Conservation (phyloP, 1,139 yeast species). For the Nakaseomyces kungkrabaensis region DNA sequence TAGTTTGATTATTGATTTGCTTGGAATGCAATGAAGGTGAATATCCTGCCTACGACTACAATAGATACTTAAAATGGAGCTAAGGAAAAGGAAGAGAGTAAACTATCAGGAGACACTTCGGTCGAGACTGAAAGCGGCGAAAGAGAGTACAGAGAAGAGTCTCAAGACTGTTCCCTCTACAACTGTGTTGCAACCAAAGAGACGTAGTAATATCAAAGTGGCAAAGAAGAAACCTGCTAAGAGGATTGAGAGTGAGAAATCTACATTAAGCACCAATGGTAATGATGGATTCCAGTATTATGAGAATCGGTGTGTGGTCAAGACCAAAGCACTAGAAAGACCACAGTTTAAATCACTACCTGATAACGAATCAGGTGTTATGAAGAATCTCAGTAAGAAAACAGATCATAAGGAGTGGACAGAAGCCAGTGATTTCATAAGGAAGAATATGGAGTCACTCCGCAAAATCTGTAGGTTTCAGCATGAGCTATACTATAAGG, state of each 20-base stretch:
- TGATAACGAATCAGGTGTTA: neutral
- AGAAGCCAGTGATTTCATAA: conserved; percentile 6
- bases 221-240: neutral
- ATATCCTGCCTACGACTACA: too few relatives aligned
- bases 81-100: conserved; percentile 15
- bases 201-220: neutral
- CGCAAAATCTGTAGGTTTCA: neutral
- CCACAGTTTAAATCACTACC: conserved; percentile 5
- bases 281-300: neutral
- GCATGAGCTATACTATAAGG: conserved; percentile 10
- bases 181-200: too few relatives aligned
- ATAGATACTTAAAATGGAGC: conserved; percentile 5
- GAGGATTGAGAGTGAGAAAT: neutral
- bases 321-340: neutral
- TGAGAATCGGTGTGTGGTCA: neutral
- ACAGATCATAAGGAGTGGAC: conserved; percentile 2
- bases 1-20: too few relatives aligned
- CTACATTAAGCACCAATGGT: neutral
- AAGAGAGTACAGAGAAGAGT: too few relatives aligned
- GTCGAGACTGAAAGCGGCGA: neutral
- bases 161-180: too few relatives aligned
- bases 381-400: conserved; percentile 4
- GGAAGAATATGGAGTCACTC: conserved; percentile 11
- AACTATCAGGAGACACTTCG: conserved; percentile 5
- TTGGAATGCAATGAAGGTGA: too few relatives aligned